These are phyloP conservation scores for Lumnitzera racemosa DNA, from an alignment of 345 rosid species.

Conservation along the genomic window DNA sequence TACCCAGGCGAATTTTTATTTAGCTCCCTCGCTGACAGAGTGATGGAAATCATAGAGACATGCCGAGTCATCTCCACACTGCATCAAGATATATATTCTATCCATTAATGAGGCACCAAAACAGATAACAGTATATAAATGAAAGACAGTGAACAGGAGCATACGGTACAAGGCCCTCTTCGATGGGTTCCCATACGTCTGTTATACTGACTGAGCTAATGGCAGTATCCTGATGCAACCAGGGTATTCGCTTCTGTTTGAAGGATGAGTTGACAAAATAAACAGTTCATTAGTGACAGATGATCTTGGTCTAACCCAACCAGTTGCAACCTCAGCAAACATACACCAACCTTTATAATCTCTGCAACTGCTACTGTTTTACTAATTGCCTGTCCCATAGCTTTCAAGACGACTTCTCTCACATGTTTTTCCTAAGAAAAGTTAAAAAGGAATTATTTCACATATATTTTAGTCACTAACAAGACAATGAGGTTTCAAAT, in stretches of 20 bases:
- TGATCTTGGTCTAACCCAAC: neutral
- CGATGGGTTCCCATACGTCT: slow-evolving; percentile 93
- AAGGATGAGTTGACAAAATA: neutral
- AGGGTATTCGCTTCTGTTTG: slow-evolving; percentile 65
- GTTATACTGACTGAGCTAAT: slow-evolving; percentile 88
- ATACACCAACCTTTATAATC: slow-evolving; percentile 55
- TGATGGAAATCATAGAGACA: slow-evolving; percentile 89
- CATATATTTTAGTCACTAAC: too few relatives aligned
- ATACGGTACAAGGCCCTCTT: slow-evolving; percentile 93
- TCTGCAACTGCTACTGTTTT: slow-evolving; percentile 81
- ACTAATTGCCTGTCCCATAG: slow-evolving; percentile 95
- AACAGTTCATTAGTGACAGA: neutral
- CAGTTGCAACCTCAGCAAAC: neutral
- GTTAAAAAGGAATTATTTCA: too few relatives aligned
- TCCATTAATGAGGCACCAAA: too few relatives aligned
- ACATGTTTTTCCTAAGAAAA: slow-evolving; percentile 48
- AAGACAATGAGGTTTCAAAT: too few relatives aligned
- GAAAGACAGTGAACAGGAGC: slow-evolving; percentile 10
- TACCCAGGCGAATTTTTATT: slow-evolving; percentile 76
- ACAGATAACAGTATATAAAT: too few relatives aligned
- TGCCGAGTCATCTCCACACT: slow-evolving; percentile 95
- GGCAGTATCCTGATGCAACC: slow-evolving; percentile 79
- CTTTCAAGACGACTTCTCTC: slow-evolving; percentile 72
- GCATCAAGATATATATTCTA: slow-evolving; percentile 19
- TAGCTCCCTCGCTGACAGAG: slow-evolving; percentile 67